Evolutionary conservation across 306 rosid genomes (phyloP), one percentile per base, ranked within the genome.

Genomic region (Alnus rubra): DNA sequence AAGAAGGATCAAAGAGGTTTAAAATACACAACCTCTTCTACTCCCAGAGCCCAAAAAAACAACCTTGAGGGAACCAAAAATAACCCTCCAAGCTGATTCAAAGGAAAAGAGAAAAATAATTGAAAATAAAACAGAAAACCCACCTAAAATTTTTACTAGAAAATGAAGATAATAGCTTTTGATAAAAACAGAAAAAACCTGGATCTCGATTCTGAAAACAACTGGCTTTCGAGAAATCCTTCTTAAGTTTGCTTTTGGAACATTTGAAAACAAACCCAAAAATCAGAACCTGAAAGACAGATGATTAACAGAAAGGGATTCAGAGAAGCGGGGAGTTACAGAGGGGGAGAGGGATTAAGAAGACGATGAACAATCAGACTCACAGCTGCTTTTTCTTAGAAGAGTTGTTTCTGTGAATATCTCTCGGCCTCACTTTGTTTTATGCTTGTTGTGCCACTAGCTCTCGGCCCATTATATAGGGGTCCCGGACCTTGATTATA

Each of bases 161-260:
- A 10, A 55, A 13, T 6, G 11, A 44, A 8, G 51, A 47, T 18
- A 31, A 0, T 2, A 13, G 42, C 42, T 33, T 33, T 33, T 33
- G 37, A 33, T 3, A 39, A 39, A 39, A 39, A 4, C 4, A 39
- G 3, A 39, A 7, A 16, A 83, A 80, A 83, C 44, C 97, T 88
- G 97, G 99, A 93, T 93, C 98, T 88, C 98, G 96, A 86, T 93
- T 93, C 99, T 90, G 97, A 93, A 93, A 96, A 93, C 93, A 93
- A 97, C 99, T 93, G 96, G 82, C 92, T 80, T 92, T 86, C 90
- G 82, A 82, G 65, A 89, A 90, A 91, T 74, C 73, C 82, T 87
- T 89, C 90, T 35, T 35, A 92, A 92, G 98, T 88, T 88, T 88
- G 98, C 88, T 86, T 88, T 84, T 81, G 67, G 28, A 47, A 19